Evolutionary conservation across 345 rosid species (phyloP).

Genomic region (Corchorus olitorius): DNA sequence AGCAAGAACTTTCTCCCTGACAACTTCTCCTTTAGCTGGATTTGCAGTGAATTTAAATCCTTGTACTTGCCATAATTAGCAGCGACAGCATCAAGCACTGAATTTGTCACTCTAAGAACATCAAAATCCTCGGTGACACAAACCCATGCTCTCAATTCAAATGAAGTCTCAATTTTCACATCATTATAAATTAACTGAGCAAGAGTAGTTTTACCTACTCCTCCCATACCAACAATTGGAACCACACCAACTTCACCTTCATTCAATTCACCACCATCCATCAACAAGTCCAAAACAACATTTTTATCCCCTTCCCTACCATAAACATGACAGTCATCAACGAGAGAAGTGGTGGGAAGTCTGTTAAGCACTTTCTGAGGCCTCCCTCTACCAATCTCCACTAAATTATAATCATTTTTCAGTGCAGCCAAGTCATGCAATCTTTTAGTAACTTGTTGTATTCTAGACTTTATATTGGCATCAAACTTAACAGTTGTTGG

Average conservation of each 20-base stretch:
- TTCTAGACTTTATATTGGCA: conserved; percentile 4
- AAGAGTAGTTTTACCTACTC: conserved; percentile 41
- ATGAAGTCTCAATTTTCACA: neutral
- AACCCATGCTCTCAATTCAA: conserved; percentile 20
- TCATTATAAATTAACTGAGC: conserved; percentile 26
- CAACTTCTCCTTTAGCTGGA: neutral
- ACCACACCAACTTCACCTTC: conserved; percentile 22
- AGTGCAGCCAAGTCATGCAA: neutral
- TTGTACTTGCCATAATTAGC: neutral
- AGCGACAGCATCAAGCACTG: conserved; percentile 3
- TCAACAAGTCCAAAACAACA: conserved; percentile 16
- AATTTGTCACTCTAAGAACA: conserved; percentile 9
- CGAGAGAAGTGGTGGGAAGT: conserved; percentile 6
- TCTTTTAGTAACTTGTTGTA: neutral
- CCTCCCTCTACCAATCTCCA: conserved; percentile 9
- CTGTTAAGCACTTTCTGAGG: neutral
- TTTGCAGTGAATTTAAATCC: conserved; percentile 5
- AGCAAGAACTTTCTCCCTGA: conserved; percentile 7
- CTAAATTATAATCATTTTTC: conserved; percentile 12
- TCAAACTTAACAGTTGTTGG: neutral
- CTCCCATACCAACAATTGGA: conserved; percentile 35
- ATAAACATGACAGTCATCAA: conserved; percentile 22
- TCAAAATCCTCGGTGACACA: conserved; percentile 15
- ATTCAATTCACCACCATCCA: conserved; percentile 4
- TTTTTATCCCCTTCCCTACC: conserved; percentile 32